These are phyloP conservation scores for Agaricales sp. DNA, from an alignment of 1,284 basidiomycete genomes.

Conservation along the genomic window DNA sequence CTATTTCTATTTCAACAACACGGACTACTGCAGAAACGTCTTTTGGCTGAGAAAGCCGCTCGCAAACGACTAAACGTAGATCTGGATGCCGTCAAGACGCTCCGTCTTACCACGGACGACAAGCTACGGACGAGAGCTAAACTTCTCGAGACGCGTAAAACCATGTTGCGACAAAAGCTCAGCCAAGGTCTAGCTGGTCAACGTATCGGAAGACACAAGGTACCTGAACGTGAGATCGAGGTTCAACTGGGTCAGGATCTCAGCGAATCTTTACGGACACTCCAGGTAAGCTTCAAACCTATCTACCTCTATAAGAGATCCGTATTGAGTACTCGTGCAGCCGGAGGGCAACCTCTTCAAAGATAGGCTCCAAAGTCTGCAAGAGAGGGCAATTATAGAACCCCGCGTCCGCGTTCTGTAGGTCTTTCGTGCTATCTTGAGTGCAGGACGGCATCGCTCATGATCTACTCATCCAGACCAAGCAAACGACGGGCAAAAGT, in stretches of 20 bases:
- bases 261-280: conserved; percentile 72
- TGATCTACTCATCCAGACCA: conserved; percentile 40
- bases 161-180: conserved; percentile 26
- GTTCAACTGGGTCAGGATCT: conserved; percentile 92
- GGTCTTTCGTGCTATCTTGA: conserved; percentile 21
- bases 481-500: conserved; percentile 47
- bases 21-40: conserved; percentile 41
- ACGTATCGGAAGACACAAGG: conserved; percentile 68
- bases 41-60: conserved; percentile 43
- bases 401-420: conserved; percentile 67
- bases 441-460: conserved; percentile 8
- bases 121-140: conserved; percentile 25
- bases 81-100: conserved; percentile 40
- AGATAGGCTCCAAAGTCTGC: conserved; percentile 78
- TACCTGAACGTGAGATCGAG: conserved; percentile 60
- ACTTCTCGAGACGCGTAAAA: conserved; percentile 23
- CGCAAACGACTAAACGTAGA: conserved; percentile 49
- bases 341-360: conserved; percentile 91
- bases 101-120: conserved; percentile 36
- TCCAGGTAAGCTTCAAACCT: conserved; percentile 57
- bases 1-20: conserved; percentile 3
- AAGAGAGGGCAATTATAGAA: conserved; percentile 71
- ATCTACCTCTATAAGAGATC: not conserved
- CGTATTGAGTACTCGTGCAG: conserved; percentile 26
- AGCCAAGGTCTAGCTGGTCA: conserved; percentile 53